phyloP scores from a whole-genome alignment of 2,329 filamentous ascomycete species.

The Colletotrichum tamarilloi region DNA sequence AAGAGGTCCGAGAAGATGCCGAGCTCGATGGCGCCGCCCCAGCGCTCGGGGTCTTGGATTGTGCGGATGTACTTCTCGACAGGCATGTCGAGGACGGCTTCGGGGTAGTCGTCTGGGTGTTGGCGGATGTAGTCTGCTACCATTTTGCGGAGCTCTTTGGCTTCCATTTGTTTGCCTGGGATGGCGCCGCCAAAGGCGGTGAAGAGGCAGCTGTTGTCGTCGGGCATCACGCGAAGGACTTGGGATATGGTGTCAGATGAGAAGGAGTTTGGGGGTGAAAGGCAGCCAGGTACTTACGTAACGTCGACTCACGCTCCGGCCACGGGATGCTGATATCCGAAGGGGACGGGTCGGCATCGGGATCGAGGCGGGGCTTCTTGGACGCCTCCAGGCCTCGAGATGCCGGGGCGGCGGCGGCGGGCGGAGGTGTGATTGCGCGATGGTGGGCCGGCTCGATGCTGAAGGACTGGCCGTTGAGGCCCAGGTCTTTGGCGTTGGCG shows the following conservation, averaged over 20 bases:
- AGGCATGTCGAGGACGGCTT: slow-evolving; percentile 79
- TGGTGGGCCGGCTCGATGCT: slow-evolving; percentile 55
- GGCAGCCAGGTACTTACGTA: slow-evolving; percentile 51
- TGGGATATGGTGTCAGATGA: slow-evolving; percentile 50
- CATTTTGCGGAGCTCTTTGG: slow-evolving; percentile 74
- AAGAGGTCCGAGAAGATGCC: slow-evolving; percentile 87
- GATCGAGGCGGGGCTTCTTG: slow-evolving; percentile 1
- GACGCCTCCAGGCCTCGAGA: slow-evolving; percentile 18
- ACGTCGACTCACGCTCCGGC: slow-evolving; percentile 60
- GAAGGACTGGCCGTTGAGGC: slow-evolving; percentile 61
- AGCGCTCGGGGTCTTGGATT: slow-evolving; percentile 83
- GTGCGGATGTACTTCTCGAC: slow-evolving; percentile 82
- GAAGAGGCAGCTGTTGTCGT: slow-evolving; percentile 96
- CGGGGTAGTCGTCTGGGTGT: slow-evolving; percentile 78
- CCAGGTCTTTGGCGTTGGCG: slow-evolving; percentile 60
- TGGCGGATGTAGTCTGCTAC: slow-evolving; percentile 83
- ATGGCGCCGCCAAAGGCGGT: slow-evolving; percentile 86
- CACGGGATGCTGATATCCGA: slow-evolving; percentile 54
- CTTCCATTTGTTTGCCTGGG: slow-evolving; percentile 61
- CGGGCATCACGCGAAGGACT: slow-evolving; percentile 94
- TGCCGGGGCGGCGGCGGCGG: slow-evolving; percentile 31
- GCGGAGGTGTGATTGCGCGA: slow-evolving; percentile 8
- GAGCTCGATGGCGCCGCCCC: slow-evolving; percentile 94
- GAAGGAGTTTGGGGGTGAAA: slow-evolving; percentile 44
- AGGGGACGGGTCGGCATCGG: slow-evolving; percentile 14